Percentiles rank a stretch among this genome's conserved stretches.
phyloP scores from a whole-genome alignment of 2,329 filamentous ascomycete species.

The Penicillium decumbens region DNA sequence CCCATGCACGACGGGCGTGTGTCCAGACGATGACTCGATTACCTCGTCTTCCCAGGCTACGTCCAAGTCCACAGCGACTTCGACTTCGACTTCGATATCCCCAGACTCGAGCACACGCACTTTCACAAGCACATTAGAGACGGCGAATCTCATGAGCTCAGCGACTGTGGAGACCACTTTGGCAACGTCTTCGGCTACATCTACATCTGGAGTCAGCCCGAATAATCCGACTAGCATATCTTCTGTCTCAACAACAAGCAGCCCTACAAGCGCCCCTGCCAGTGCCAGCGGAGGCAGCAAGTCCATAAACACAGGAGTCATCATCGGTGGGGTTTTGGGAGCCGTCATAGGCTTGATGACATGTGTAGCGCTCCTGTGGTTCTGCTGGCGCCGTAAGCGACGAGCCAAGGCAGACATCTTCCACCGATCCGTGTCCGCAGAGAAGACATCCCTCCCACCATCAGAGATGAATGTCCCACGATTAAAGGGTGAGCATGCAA shows the following conservation, averaged over 20 bases:
- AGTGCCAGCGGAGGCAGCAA: neutral
- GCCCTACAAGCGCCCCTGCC: neutral
- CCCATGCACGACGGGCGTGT: conserved; percentile 29
- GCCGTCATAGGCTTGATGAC: conserved; percentile 13
- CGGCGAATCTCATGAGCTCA: neutral
- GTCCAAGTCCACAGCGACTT: neutral
- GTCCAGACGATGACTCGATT: conserved; percentile 21
- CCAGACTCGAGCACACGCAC: neutral
- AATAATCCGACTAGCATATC: neutral
- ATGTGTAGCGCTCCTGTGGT: conserved; percentile 10
- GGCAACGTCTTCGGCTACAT: neutral
- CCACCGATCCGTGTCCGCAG: neutral
- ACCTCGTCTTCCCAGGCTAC: neutral
- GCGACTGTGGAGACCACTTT: neutral
- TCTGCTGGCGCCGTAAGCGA: conserved; percentile 19
- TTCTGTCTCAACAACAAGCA: neutral
- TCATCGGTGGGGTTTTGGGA: conserved; percentile 25
- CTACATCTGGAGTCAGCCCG: neutral
- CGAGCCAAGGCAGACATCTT: conserved; percentile 3
- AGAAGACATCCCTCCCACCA: neutral
- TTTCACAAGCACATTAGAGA: neutral
- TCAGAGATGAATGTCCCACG: neutral
- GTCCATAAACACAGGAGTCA: conserved; percentile 4
- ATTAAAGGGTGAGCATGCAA: neutral
- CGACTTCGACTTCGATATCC: too few relatives aligned